Evolutionary conservation across 2,329 filamentous ascomycete species (phyloP), one percentile per base, ranked within the genome.

Genomic region (Aspergillus flavus): DNA sequence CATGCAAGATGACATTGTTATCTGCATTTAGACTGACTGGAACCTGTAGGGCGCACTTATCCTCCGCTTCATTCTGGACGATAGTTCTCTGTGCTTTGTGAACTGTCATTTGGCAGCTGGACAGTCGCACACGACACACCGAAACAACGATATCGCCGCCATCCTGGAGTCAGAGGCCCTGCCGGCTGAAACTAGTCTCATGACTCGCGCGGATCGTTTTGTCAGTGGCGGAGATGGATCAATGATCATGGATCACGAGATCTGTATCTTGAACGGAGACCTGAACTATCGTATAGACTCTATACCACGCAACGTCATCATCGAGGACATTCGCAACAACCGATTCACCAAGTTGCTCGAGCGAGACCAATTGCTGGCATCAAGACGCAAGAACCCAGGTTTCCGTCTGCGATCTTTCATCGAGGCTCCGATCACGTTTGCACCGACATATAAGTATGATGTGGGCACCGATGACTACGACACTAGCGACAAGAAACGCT

Each of bases 261-360:
- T 99, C n/a, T 97, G 94, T 76, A 88, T 99, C 55, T 81, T 98
- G 48, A 98, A 98, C 72, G 95, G 95, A 32, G 95, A 99, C 76
- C 85, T 99, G 57, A 99, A 99, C 79, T 99, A 99, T 78, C 93
- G 95, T 65, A 98, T 99, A 72, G 95, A 99, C 76, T 93, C 94
- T 28, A 97, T 98, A 87, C 93, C 93, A 21, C 91, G 95, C 57
- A 93, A 98, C 72, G 93, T 92, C 0, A 94, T 99, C 3, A 91
- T 98, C 60, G 90, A 89, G 64, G 93, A 93, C 1, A 87, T 98
- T 57, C 90, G 91, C 66, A 85, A 90, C 48, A 89, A 90, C 66
- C 96, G 98, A 69, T 84, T 98, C 3, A 73, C 84, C 32, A 96
- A 97, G 74, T 86, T 99, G 1, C 88, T 99, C 0, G 94, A 98